Base-by-base conservation (phyloP, 1,284 basidiomycete species). In the Crepidotus sp. region DNA sequence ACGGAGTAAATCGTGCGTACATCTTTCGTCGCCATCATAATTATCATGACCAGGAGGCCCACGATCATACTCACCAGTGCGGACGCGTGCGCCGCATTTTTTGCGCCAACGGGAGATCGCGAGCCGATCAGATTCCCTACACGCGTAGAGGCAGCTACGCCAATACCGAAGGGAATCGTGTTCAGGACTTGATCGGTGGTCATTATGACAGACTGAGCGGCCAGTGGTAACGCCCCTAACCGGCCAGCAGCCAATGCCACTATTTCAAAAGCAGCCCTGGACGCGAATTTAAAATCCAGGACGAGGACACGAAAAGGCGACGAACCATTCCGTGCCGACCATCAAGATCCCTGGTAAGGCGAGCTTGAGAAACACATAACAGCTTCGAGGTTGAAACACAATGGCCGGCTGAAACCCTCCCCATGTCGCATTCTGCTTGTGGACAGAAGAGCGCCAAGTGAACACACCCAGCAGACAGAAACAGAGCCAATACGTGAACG, bases 181-280 rank as follows among this genome's bases (percentile, higher is more conserved):
- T 80, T 80, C 22, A 81, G 58, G 48, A 81, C 77, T 80, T 87
- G 83, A 57, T 87, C 84, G 9, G 78, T 75, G n/a, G 84, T 87
- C 80, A 87, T 85, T 47, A 87, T 84, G 31, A 85, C 77, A 0
- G 80, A 80, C 56, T 88, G 83, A 2, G 81, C 81, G 3, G 80
- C 83, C 14, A 87, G 68, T 1, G 82, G 65, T 27, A 81, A 57
- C n/a, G 71, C 56, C 7, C 83, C 82, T 1, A 88, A 65, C 15
- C 74, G 67, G 13, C 81, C 83, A 7, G 84, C 83, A n/a, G 80
- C 80, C 15, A 86, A 62, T 4, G 83, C 83, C 6, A 86, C 84
- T 31, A 86, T 84, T 57, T 87, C 83, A 52, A 86, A 86, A 0
- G 83, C 83, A 34, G 79, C 78, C 81, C 81, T 84, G 41, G 34